Evolutionary conservation across 805 yeast genomes (phyloP).

Genomic region (Zygosaccharomyces bailii): DNA sequence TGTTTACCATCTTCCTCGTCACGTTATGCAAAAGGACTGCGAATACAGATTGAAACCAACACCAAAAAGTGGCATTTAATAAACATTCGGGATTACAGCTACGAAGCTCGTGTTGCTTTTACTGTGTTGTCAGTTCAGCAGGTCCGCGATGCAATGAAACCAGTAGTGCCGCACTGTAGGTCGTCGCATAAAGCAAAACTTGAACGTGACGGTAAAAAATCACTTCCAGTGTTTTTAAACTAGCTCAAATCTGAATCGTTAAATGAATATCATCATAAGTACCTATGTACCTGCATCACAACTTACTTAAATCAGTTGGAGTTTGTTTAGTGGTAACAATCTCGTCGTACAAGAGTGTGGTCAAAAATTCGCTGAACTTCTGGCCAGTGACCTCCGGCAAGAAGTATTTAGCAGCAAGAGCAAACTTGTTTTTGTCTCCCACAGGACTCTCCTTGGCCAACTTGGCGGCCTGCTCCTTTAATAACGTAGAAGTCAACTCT

Average conservation of each 20-base stretch:
- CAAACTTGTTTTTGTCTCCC: conserved; percentile 56
- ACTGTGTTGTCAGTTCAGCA: too few relatives aligned
- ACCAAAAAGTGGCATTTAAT: too few relatives aligned
- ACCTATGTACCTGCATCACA: conserved; percentile 9
- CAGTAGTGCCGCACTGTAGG: neutral
- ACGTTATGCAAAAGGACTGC: too few relatives aligned
- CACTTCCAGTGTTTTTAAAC: neutral
- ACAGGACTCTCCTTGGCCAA: conserved; percentile 44
- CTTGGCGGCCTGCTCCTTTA: conserved; percentile 59
- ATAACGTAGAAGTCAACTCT: conserved; percentile 52
- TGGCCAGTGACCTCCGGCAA: conserved; percentile 70
- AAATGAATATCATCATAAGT: conserved; percentile 1
- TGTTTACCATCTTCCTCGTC: too few relatives aligned
- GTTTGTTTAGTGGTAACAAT: conserved; percentile 35
- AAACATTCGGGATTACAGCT: too few relatives aligned
- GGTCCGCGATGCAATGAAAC: too few relatives aligned
- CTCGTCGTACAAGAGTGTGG: conserved; percentile 72
- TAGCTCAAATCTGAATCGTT: neutral
- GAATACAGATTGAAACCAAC: too few relatives aligned
- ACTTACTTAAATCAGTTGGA: conserved; percentile 28
- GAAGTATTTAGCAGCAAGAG: conserved; percentile 65
- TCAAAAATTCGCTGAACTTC: conserved; percentile 72
- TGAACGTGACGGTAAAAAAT: too few relatives aligned
- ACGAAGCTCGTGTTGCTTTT: too few relatives aligned
- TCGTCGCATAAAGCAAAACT: neutral